Evolutionary conservation across 306 rosid genomes (phyloP).

Genomic region (Cucumis cinereus): DNA sequence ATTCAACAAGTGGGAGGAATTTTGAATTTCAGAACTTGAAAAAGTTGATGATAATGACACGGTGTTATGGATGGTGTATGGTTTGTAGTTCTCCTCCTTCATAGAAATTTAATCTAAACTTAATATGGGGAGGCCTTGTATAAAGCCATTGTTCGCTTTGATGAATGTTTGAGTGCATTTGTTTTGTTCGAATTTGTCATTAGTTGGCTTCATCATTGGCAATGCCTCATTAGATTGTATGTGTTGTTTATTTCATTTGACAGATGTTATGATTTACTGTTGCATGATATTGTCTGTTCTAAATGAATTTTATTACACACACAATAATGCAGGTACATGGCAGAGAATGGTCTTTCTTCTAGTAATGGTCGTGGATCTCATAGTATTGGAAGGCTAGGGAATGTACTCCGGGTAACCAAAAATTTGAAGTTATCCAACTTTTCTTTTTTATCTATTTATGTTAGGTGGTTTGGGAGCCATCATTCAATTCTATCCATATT

Average conservation of each 20-base stretch:
- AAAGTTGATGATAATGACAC: not conserved
- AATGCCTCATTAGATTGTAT: not conserved
- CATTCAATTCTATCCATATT: not conserved
- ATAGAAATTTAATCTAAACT: not conserved
- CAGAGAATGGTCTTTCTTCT: constrained; percentile 60
- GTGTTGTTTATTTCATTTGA: not conserved
- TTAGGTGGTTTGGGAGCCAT: not conserved
- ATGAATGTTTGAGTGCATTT: not conserved
- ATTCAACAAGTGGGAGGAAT: not conserved
- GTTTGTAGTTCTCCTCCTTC: not conserved
- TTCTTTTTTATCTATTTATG: not conserved
- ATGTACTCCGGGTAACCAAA: constrained; percentile 53
- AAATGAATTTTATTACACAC: not conserved
- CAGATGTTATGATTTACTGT: not conserved
- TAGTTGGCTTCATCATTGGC: not conserved
- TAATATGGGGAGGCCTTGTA: not conserved
- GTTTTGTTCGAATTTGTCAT: not conserved
- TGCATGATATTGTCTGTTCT: not conserved
- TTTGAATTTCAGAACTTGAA: not conserved
- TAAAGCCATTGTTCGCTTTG: not conserved
- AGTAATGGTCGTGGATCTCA: constrained; percentile 73
- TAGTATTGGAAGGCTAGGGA: constrained; percentile 72
- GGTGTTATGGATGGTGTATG: not conserved
- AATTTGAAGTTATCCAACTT: not conserved
- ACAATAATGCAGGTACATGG: constrained; percentile 63